These are phyloP conservation scores for Litchi chinensis DNA, from an alignment of 345 rosid species.

Conservation along the genomic window DNA sequence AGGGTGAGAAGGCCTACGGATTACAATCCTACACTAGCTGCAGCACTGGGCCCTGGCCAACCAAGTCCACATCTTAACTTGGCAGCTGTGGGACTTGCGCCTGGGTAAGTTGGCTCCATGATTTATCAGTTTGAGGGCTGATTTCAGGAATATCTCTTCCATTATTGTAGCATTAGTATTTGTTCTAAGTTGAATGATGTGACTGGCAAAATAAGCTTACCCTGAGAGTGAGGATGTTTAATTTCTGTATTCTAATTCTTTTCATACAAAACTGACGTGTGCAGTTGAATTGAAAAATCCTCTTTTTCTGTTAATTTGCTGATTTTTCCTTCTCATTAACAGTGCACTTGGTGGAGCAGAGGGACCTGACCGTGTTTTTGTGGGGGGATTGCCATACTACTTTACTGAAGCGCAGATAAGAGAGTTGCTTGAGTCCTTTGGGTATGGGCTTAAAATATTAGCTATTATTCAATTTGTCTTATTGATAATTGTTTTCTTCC, in stretches of 20 bases:
- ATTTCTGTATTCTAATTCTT: conserved; percentile 4
- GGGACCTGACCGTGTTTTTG: conserved; percentile 43
- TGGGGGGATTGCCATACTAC: conserved; percentile 44
- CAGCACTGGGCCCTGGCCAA: conserved; percentile 57
- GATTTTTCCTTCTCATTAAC: conserved; percentile 12
- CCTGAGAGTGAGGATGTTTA: neutral
- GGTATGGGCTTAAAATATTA: conserved; percentile 17
- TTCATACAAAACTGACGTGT: neutral
- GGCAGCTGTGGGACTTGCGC: conserved; percentile 53
- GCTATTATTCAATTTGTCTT: neutral
- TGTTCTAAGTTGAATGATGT: neutral
- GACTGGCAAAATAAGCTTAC: neutral
- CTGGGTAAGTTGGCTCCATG: conserved; percentile 34
- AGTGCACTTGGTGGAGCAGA: conserved; percentile 34
- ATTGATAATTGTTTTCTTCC: neutral
- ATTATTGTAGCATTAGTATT: neutral
- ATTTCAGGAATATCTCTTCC: neutral
- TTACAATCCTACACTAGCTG: conserved; percentile 55
- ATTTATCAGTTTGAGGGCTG: conserved; percentile 2
- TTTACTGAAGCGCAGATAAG: conserved; percentile 37
- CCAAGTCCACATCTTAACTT: conserved; percentile 50
- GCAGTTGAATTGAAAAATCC: conserved; percentile 6
- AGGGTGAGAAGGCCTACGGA: conserved; percentile 58
- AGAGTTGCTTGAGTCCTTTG: conserved; percentile 40
- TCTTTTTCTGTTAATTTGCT: neutral